phyloP scores from a whole-genome alignment of 129 eudicot genomes.

The Artemisia annua region DNA sequence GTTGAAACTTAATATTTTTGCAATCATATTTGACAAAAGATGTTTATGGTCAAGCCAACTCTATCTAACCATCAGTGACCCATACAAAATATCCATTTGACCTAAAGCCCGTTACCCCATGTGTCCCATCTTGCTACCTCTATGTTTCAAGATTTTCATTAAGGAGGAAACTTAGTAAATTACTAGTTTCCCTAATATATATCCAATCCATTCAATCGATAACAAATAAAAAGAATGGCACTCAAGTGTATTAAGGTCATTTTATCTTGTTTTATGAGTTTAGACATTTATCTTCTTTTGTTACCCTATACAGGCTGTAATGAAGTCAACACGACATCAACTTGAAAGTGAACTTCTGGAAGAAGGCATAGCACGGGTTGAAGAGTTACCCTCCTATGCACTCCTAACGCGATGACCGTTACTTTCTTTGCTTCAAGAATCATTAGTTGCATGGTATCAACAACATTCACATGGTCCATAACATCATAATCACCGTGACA shows the following conservation, averaged over 20 bases:
- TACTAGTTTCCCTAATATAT: neutral
- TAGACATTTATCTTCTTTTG: neutral
- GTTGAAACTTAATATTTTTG: no score
- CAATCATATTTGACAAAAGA: no score
- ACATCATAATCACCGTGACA: constrained; percentile 11
- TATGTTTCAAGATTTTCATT: no score
- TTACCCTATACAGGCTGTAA: constrained; percentile 60
- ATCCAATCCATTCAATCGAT: neutral
- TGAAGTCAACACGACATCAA: constrained; percentile 92
- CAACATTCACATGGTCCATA: constrained; percentile 9
- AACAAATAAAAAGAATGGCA: neutral
- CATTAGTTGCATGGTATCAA: constrained; percentile 21
- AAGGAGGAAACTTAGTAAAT: neutral
- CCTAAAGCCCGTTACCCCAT: no score
- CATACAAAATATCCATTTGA: no score
- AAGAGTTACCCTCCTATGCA: constrained; percentile 84
- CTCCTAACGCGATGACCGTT: constrained; percentile 53
- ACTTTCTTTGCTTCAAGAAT: constrained; percentile 25
- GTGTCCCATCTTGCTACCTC: no score
- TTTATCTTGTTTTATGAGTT: neutral
- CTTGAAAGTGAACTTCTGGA: constrained; percentile 86
- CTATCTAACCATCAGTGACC: no score
- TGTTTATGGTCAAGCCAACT: no score
- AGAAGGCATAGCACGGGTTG: constrained; percentile 66
- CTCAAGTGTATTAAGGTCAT: neutral